phyloP scores from a whole-genome alignment of 352 stramenopile genomes.

The Phytophthora gonapodyides region DNA sequence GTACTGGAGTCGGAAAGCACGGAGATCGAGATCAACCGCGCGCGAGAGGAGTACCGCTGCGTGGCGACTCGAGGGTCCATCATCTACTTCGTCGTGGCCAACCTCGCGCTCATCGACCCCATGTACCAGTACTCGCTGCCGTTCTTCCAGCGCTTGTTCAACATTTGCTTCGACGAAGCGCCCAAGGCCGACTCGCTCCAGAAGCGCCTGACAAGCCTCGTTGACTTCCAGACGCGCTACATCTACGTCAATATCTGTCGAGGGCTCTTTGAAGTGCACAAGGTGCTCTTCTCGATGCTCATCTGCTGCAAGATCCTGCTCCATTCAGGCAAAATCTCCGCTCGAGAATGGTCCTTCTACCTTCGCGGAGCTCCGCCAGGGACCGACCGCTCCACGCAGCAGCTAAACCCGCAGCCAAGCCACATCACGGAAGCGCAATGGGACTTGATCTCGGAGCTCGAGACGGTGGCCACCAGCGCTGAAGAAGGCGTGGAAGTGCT shows the following conservation, averaged over 20 bases:
- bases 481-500: constrained; percentile 17
- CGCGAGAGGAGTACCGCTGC: constrained; percentile 90
- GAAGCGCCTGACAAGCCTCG: constrained; percentile 78
- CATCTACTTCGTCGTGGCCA: constrained; percentile 96
- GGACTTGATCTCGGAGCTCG: constrained; percentile 82
- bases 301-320: constrained; percentile 96
- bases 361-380: constrained; percentile 64
- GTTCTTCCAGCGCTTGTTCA: constrained; percentile 93
- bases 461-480: constrained; percentile 50
- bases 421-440: constrained; percentile 80
- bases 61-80: constrained; percentile 92
- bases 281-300: constrained; percentile 93
- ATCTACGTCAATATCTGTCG: constrained; percentile 96
- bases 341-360: constrained; percentile 90
- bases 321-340: constrained; percentile 69
- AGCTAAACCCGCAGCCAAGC: constrained; percentile 67
- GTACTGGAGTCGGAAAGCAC: constrained; percentile 91
- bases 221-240: constrained; percentile 88
- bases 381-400: constrained; percentile 23
- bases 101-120: constrained; percentile 91
- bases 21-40: constrained; percentile 90
- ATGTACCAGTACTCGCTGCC: constrained; percentile 97
- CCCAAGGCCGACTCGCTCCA: constrained; percentile 58
- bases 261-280: constrained; percentile 94
- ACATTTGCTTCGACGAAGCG: constrained; percentile 90